Evolutionary conservation across 2,329 filamentous ascomycete genomes (phyloP), one percentile per base, ranked within the genome.

Genomic region (Venturia asperata): DNA sequence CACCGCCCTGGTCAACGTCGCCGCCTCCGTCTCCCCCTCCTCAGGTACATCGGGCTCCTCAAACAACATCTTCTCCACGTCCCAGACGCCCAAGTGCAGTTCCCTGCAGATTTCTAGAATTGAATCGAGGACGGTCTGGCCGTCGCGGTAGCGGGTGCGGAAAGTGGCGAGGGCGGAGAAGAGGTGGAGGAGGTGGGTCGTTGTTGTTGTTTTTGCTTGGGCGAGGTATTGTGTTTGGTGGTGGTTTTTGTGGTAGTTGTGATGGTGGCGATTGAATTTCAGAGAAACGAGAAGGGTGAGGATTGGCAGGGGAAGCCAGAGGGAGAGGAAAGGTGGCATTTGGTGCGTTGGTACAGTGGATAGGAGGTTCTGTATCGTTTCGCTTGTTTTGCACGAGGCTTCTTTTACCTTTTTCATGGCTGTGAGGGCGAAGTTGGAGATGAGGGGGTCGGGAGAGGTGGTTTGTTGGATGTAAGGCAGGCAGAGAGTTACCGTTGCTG

Each of bases 21-120:
- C 67, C 24, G 62, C 58, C n/a, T 68, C 66, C 5, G 64, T 63
- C 42, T 66, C 61, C n/a, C 61, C 61, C 61, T 37, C 43, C 19
- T 30, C 42, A 2, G 41, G 61, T 6, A 45, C 24, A 15, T 13
- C 30, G 1, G 42, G n/a, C 9, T 63, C 62, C 41, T 30, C 41
- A 15, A 63, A 49, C 43, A 5, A 1, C 30, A 39, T 42, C n/a
- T 11, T 34, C 24, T 19, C 45, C 19, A 30, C 19, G n/a, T 65
- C 64, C 64, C 64, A 65, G 21, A 13, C 30, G 34, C 64, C 64
- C 30, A 65, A 24, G 1, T 41, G 1, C 19, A 65, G 19, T 10
- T 65, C 58, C 4, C 24, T 21, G 6, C 52, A 62, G 13, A 65
- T 47, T 9, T 39, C 34, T 17, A 19, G 15, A 9, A 64, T 17